Percentiles rank a stretch among this genome's conserved stretches.
Evolutionary conservation across 306 rosid genomes (phyloP).

Genomic region (Styphnolobium japonicum): DNA sequence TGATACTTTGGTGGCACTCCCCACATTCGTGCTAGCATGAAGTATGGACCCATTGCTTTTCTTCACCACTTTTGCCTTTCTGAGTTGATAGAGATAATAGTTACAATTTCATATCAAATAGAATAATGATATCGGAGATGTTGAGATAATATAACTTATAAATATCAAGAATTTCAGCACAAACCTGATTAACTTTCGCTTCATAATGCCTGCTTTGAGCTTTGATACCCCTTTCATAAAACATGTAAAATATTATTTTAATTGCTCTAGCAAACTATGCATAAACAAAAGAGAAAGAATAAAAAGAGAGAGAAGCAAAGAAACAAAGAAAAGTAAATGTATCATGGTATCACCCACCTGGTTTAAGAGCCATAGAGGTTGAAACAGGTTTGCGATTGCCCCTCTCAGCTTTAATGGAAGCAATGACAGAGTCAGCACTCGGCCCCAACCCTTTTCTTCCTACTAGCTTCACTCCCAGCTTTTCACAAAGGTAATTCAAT

Average conservation of each 20-base stretch:
- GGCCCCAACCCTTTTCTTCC: constrained; percentile 95
- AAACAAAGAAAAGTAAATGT: background rate
- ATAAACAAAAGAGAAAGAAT: constrained; percentile 7
- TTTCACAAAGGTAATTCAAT: constrained; percentile 78
- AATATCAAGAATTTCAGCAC: constrained; percentile 28
- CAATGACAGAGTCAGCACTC: constrained; percentile 82
- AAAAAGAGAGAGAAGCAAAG: background rate
- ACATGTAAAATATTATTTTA: constrained; percentile 26
- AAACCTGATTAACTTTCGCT: constrained; percentile 80
- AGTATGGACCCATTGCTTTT: constrained; percentile 40
- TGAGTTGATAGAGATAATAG: constrained; percentile 35
- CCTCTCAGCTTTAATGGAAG: constrained; percentile 88
- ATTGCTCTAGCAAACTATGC: background rate
- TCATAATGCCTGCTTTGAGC: constrained; percentile 61
- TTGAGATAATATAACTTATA: background rate
- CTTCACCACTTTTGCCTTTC: constrained; percentile 79
- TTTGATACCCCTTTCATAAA: constrained; percentile 63
- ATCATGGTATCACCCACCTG: constrained; percentile 52
- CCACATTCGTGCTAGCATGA: constrained; percentile 39
- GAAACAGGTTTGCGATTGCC: constrained; percentile 72
- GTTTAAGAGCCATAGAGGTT: constrained; percentile 54
- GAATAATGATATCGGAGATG: background rate
- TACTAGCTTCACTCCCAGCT: constrained; percentile 84
- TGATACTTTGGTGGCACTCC: constrained; percentile 37
- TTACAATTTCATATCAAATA: constrained; percentile 14